Percentiles rank a stretch among this genome's conserved stretches.
These are phyloP conservation scores for Phytophthora pini DNA, from an alignment of 352 stramenopile species.

Conservation along the genomic window DNA sequence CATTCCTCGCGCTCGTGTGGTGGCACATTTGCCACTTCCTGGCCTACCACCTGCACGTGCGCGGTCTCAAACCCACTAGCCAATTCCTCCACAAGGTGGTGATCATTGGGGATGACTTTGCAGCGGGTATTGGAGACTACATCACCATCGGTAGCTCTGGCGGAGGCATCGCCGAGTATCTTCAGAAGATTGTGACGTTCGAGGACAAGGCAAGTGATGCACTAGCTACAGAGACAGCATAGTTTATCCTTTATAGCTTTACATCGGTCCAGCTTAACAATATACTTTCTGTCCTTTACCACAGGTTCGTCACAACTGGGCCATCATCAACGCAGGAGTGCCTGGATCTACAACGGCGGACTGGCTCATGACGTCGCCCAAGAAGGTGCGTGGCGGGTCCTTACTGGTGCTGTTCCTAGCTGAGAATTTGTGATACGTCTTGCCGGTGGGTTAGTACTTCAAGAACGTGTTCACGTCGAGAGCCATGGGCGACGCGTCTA, in stretches of 20 bases:
- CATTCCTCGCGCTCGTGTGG: slow-evolving; percentile 72
- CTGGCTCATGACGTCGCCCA: slow-evolving; percentile 69
- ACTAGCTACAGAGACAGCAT: too few relatives aligned
- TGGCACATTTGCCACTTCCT: slow-evolving; percentile 70
- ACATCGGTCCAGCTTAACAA: slow-evolving; percentile 7
- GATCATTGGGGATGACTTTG: slow-evolving; percentile 87
- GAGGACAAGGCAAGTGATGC: slow-evolving; percentile 65
- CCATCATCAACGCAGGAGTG: slow-evolving; percentile 80
- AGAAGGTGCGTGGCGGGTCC: slow-evolving; percentile 45
- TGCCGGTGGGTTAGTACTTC: slow-evolving; percentile 55
- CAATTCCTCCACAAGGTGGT: slow-evolving; percentile 88
- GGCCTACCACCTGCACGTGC: slow-evolving; percentile 45
- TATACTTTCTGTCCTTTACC: slow-evolving; percentile 15
- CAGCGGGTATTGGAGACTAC: slow-evolving; percentile 79
- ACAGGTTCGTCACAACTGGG: slow-evolving; percentile 83
- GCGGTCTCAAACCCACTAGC: slow-evolving; percentile 54
- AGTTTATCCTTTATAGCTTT: background rate
- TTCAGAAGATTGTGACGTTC: slow-evolving; percentile 51
- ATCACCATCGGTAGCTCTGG: slow-evolving; percentile 55
- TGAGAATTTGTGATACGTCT: too few relatives aligned
- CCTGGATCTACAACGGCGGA: slow-evolving; percentile 64
- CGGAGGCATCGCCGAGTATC: slow-evolving; percentile 61
- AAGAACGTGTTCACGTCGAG: slow-evolving; percentile 69
- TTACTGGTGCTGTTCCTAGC: background rate
- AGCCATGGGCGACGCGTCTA: slow-evolving; percentile 68